Evolutionary conservation across 306 rosid genomes (phyloP).

Genomic region (Prunus fruticosa): DNA sequence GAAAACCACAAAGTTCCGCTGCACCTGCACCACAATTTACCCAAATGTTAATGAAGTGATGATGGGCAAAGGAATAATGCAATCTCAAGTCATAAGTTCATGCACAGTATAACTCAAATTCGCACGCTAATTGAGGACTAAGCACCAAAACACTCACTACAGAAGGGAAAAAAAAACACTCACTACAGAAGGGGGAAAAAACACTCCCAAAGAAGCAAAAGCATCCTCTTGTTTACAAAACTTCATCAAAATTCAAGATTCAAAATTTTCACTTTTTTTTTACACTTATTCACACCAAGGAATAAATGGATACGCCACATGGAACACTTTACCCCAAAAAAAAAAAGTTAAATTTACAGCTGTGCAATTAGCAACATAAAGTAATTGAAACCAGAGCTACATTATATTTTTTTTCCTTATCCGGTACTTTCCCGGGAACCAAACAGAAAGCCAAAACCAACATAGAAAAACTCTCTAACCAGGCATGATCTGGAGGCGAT

Average conservation of each 20-base stretch:
- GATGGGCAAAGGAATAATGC: not conserved
- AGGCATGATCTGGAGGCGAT: constrained; percentile 90
- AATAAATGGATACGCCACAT: no score
- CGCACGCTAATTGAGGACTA: not conserved
- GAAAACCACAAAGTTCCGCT: constrained; percentile 70
- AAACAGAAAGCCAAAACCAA: constrained; percentile 10
- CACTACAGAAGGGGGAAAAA: no score
- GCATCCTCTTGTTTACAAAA: not conserved
- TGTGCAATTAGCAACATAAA: not conserved
- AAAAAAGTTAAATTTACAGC: not conserved
- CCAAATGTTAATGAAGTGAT: not conserved
- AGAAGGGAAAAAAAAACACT: no score
- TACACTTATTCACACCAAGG: not conserved
- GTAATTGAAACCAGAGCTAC: not conserved
- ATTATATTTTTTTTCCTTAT: not conserved
- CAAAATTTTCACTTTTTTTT: not conserved
- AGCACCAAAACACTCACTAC: not conserved
- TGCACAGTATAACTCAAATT: not conserved
- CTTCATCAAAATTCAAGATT: no score
- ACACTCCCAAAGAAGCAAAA: not conserved
- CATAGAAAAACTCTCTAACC: constrained; percentile 29
- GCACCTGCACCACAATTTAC: constrained; percentile 64
- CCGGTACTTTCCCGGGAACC: not conserved
- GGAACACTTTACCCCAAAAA: no score
- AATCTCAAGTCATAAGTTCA: not conserved